Base-by-base conservation (phyloP, 2,329 filamentous ascomycete genomes). In the Aspergillus candidus region DNA sequence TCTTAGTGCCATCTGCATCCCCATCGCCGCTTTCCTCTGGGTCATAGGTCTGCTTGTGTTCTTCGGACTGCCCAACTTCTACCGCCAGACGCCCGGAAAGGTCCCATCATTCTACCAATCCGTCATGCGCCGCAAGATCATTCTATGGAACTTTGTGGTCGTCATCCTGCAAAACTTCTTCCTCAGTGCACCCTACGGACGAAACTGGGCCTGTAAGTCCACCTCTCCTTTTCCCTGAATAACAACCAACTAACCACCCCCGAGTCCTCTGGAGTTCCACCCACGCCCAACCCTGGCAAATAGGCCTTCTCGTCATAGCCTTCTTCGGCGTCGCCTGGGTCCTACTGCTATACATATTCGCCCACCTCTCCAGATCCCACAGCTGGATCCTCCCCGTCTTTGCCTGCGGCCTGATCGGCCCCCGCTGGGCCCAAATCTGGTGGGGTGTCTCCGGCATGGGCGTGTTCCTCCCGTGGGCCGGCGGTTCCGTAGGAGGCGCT, bases 101-200 rank as follows among this genome's bases (percentile, higher is more conserved):
- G 76, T 84, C 1, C 82, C 82, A 0, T 79, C 77, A 13, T 84
- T 85, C 69, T 84, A 84, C 65, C 72, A 69, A 41, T 77, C 79
- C 2, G 70, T 84, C 6, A 70, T 76, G 49, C 72, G 79, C 37
- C 76, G 82, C 47, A 83, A 82, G 63, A 79, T 84, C 47, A 75
- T 84, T 35, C 68, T 82, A 11, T 84, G 81, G 81, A 84, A 83
- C 67, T 79, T 83, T 61, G 64, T 80, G 45, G 74, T 77, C 3
- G 77, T 84, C 34, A 67, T 83, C 46, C 63, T 84, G 29, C 80
- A 84, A 57, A 84, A 84, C 62, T 83, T 81, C 71, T 84, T 80
- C 66, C 72, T 84, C 22, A 79, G 77, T 17, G 74, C 81, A 1
- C 79, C 78, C 1, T 84, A 83, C 55, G 82, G 82, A 34, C 75